These are phyloP conservation scores for Bipolaris gigantea DNA, from an alignment of 2,329 filamentous ascomycete genomes.

Conservation along the genomic window DNA sequence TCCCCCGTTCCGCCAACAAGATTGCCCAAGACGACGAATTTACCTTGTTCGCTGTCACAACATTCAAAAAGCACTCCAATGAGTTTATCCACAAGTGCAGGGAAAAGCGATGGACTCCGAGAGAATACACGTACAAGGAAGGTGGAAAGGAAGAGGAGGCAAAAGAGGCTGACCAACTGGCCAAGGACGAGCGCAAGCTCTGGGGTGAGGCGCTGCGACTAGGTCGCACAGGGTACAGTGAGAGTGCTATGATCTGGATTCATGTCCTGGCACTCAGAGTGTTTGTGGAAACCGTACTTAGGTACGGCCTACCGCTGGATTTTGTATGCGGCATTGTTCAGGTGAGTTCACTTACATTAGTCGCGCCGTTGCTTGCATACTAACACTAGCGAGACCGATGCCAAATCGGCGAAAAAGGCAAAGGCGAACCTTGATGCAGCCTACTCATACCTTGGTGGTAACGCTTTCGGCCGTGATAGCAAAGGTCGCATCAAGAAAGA, in stretches of 20 bases:
- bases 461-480: constrained; percentile 92
- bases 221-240: constrained; percentile 89
- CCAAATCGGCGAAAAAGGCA: constrained; percentile 79
- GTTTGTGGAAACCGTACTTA: constrained; percentile 96
- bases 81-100: constrained; percentile 93
- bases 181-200: constrained; percentile 83
- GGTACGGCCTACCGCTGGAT: constrained; percentile 88
- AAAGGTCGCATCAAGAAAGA: constrained; percentile 90
- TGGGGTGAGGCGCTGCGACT: constrained; percentile 90
- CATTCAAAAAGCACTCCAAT: constrained; percentile 85
- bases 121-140: constrained; percentile 91
- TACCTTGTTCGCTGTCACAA: constrained; percentile 81
- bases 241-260: constrained; percentile 94
- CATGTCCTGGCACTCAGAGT: constrained; percentile 89
- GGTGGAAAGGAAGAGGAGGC: constrained; percentile 88
- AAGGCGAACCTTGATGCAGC: constrained; percentile 68
- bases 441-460: constrained; percentile 91
- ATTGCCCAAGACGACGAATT: constrained; percentile 89
- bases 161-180: constrained; percentile 79
- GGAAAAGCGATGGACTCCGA: constrained; percentile 91
- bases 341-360: constrained; percentile 53
- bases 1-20: constrained; percentile 81
- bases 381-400: constrained; percentile 64
- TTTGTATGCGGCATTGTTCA: constrained; percentile 84
- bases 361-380: not conserved